Base-by-base conservation (phyloP, 1,284 basidiomycete genomes). In the Cutaneotrichosporon sp. region DNA sequence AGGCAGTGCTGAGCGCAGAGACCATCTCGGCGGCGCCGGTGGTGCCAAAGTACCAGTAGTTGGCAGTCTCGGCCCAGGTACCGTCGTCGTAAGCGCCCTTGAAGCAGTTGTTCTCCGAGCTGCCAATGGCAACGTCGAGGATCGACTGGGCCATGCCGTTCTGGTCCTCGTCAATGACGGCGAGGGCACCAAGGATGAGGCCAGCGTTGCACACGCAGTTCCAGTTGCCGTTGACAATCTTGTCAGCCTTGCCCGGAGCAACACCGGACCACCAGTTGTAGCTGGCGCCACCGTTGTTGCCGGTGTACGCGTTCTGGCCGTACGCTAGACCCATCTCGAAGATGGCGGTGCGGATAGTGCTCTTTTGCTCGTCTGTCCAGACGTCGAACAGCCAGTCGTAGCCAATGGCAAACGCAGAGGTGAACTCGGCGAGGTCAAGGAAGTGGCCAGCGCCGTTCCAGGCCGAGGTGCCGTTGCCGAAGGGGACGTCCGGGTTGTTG, bases 1-100 rank as follows among this genome's bases (percentile, higher is more conserved):
- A 90, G 0, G 96, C 90, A 13, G 88, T 84, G 43, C 85, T 72
- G 56, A 98, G 83, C 0, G 90, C 80, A 1, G 90, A 85, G 1
- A 87, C 74, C 83, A 96, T 85, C 77, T 97, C 92, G n/a, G 90
- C 89, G 64, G 89, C 87, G 20, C 84, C 90, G 20, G 90, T 94
- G 39, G 89, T 93, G 69, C 89, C 89, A 67, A 92, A 93, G 77
- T 92, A 91, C 90, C 90, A 93, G 72, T 94, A 96, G 77, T 97
- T 91, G 54, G 91, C 81, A 1, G 92, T 97, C 77, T 99, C 94
- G 18, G 84, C 78, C 94, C 96, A 98, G 17, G 90, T 88, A 18
- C 94, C 94, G 68, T 97, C 94, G 35, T 78, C 69, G 80, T 80
- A 35, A 22, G 78, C 75, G 49, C 75, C 80, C 15, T 68, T 58